A percentile compares a stretch with the other conserved stretches of the same genome.
Conservation (phyloP, 176 grass and related monocot species). For the Paspalum vaginatum region DNA sequence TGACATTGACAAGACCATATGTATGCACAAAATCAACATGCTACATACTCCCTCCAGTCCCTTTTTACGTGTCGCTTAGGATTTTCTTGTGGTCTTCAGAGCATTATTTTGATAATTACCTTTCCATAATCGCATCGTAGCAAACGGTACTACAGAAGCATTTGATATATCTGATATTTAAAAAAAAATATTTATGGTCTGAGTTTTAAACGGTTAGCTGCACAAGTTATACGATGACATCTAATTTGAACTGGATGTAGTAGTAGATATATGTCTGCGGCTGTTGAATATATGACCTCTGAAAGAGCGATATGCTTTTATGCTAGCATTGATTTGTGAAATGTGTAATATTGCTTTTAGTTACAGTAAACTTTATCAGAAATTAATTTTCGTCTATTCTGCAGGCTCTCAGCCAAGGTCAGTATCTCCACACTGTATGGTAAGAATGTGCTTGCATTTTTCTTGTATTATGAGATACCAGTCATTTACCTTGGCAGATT, state of each 20-base stretch:
- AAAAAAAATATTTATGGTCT: background rate
- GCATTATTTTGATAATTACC: background rate
- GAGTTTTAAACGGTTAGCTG: background rate
- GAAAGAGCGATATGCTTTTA: conserved; percentile 21
- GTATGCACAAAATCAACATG: conserved; percentile 21
- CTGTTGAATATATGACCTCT: conserved; percentile 22
- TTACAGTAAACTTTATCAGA: conserved; percentile 20
- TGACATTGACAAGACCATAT: conserved; percentile 12
- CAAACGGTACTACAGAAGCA: background rate
- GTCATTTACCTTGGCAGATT: conserved; percentile 52
- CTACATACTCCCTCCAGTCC: background rate
- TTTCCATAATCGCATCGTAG: background rate
- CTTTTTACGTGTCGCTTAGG: background rate
- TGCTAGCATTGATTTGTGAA: conserved; percentile 36
- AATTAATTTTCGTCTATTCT: conserved; percentile 31
- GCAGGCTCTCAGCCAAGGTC: conserved; percentile 58
- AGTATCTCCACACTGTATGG: conserved; percentile 39
- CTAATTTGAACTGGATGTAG: background rate
- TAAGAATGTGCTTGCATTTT: conserved; percentile 11
- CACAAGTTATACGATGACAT: background rate
- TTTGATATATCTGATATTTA: too few relatives aligned
- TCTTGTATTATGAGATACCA: conserved; percentile 33
- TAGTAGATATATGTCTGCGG: conserved; percentile 12
- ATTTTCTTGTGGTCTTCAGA: background rate
- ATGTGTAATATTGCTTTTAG: background rate